Evolutionary conservation across 2,329 filamentous ascomycete species (phyloP).

Genomic region (Chrysosporium queenslandicum): DNA sequence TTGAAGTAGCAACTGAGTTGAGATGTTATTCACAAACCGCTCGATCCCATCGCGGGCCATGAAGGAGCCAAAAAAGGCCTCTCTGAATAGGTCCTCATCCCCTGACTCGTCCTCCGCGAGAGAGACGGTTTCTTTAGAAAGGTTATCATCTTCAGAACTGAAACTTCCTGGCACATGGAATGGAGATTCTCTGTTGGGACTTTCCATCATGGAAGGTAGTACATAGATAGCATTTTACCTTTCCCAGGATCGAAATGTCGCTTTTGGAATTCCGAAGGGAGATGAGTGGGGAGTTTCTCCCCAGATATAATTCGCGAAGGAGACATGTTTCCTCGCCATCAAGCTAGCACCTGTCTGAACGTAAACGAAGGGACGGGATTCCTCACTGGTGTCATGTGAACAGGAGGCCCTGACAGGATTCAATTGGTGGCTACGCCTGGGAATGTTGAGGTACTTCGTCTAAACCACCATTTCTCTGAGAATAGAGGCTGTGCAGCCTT

Average conservation of each 20-base stretch:
- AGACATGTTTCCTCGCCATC: neutral
- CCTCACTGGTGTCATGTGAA: neutral
- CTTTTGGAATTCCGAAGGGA: too few relatives aligned
- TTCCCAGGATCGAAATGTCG: too few relatives aligned
- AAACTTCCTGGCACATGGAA: neutral
- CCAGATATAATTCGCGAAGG: neutral
- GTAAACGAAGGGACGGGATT: neutral
- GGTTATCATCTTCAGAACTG: neutral
- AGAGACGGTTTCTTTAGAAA: neutral
- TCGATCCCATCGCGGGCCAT: neutral
- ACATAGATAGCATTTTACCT: too few relatives aligned
- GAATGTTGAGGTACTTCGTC: too few relatives aligned
- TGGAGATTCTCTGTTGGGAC: neutral
- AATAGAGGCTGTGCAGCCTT: too few relatives aligned
- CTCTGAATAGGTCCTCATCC: neutral
- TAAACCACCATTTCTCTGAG: too few relatives aligned
- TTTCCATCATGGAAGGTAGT: too few relatives aligned
- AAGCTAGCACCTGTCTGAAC: neutral
- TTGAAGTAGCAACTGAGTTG: neutral
- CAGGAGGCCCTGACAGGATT: too few relatives aligned
- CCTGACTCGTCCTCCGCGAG: neutral
- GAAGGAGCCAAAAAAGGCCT: neutral
- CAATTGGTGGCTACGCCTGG: too few relatives aligned
- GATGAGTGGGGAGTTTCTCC: neutral
- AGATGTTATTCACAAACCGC: neutral